Percentiles rank a stretch among this genome's conserved stretches.
These are phyloP conservation scores for Bonia amplexicaulis DNA, from an alignment of 176 grass and related monocot species.

Conservation along the genomic window DNA sequence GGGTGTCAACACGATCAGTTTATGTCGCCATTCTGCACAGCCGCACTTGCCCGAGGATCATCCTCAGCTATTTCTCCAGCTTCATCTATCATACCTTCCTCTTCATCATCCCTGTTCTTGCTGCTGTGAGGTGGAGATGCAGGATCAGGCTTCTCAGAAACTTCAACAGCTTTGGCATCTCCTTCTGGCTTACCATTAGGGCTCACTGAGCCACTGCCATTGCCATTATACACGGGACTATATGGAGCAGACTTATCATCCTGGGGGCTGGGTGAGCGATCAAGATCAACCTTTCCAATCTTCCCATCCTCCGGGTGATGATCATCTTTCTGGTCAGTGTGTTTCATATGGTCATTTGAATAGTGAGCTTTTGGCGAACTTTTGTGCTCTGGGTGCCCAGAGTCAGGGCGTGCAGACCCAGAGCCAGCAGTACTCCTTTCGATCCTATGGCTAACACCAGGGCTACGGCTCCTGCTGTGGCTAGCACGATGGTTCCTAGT, in stretches of 20 bases:
- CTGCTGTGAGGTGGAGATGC: neutral
- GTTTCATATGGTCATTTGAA: constrained; percentile 17
- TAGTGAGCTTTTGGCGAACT: constrained; percentile 19
- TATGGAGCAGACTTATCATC: constrained; percentile 43
- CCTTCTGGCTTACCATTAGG: constrained; percentile 25
- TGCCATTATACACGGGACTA: constrained; percentile 44
- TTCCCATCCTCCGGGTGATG: constrained; percentile 26
- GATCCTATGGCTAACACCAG: constrained; percentile 25
- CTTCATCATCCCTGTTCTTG: constrained; percentile 50
- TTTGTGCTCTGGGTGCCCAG: constrained; percentile 21
- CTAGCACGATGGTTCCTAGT: constrained; percentile 45
- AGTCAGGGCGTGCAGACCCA: constrained; percentile 13
- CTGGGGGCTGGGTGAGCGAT: constrained; percentile 31
- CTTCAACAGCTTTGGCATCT: constrained; percentile 12
- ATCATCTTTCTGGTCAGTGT: constrained; percentile 22
- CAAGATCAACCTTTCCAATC: constrained; percentile 43
- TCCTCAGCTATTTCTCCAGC: constrained; percentile 44
- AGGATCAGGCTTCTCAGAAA: neutral
- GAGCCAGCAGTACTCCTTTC: constrained; percentile 32
- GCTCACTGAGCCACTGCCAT: constrained; percentile 35
- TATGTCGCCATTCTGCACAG: constrained; percentile 16
- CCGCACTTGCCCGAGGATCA: constrained; percentile 20
- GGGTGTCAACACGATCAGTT: neutral
- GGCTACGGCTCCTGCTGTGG: constrained; percentile 56
- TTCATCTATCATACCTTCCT: constrained; percentile 72